phyloP scores from a whole-genome alignment of 768 basidiomycete species.

The Pleurotus tuber-regium region DNA sequence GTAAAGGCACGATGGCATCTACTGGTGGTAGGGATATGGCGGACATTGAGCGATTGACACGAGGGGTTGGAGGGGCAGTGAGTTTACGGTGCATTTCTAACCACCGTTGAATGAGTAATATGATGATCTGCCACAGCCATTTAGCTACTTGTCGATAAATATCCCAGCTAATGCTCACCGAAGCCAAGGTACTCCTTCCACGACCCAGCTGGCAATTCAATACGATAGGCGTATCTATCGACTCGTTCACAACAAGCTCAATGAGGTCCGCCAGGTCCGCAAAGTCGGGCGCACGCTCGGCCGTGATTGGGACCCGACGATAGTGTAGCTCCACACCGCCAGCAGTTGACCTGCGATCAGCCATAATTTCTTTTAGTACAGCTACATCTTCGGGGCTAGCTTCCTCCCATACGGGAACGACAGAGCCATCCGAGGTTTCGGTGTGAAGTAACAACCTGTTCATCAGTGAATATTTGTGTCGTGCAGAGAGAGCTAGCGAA shows the following conservation, averaged over 20 bases:
- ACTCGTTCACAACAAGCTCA: conserved; percentile 65
- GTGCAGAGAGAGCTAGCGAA: no score
- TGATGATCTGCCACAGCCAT: conserved; percentile 52
- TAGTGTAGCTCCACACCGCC: conserved; percentile 68
- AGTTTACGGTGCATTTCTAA: conserved; percentile 44
- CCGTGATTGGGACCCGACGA: conserved; percentile 87
- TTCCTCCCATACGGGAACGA: conserved; percentile 95
- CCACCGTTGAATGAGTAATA: conserved; percentile 86
- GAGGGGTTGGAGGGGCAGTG: conserved; percentile 36
- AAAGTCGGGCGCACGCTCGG: conserved; percentile 79
- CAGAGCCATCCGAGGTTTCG: conserved; percentile 82
- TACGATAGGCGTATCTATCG: conserved; percentile 76
- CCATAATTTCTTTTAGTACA: conserved; percentile 90
- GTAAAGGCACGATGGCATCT: conserved; percentile 28
- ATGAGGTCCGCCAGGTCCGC: conserved; percentile 74
- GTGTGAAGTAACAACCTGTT: conserved; percentile 82
- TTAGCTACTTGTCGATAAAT: not conserved
- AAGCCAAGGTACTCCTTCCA: conserved; percentile 89
- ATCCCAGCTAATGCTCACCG: conserved; percentile 42
- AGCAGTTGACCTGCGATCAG: conserved; percentile 38
- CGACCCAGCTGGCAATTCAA: conserved; percentile 95
- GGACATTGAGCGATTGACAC: conserved; percentile 40
- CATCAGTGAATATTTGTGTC: no score
- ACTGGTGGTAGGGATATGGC: conserved; percentile 34
- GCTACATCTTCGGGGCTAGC: conserved; percentile 68